Percentiles rank a stretch among this genome's conserved stretches.
Conservation (phyloP, 192 early-diverging fungal genomes). For the Backusella australiensis region DNA sequence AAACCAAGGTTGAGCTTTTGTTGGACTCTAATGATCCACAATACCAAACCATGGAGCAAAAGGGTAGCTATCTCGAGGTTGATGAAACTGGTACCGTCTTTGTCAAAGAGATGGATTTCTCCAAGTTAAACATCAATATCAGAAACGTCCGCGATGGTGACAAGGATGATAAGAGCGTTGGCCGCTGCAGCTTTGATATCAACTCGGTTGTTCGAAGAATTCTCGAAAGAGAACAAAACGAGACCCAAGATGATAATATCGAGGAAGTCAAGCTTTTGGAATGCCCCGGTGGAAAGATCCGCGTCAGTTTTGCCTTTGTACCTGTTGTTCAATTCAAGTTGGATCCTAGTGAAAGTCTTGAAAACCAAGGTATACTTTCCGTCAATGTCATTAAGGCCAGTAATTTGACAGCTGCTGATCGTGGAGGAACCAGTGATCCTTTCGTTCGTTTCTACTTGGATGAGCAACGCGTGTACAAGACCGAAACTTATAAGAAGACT, state of each 20-base stretch:
- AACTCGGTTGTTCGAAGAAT: neutral
- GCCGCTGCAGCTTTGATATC: neutral
- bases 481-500: conserved; percentile 70
- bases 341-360: conserved; percentile 47
- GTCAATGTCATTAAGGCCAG: conserved; percentile 57
- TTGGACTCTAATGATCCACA: conserved; percentile 46
- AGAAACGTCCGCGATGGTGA: conserved; percentile 34
- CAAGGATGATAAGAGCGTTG: conserved; percentile 34
- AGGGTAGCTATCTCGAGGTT: conserved; percentile 28
- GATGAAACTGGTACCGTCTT: conserved; percentile 49
- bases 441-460: conserved; percentile 65
- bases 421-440: conserved; percentile 71
- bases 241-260: conserved; percentile 2
- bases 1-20: conserved; percentile 42
- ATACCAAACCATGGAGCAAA: conserved; percentile 39
- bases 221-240: neutral
- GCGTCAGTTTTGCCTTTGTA: conserved; percentile 41
- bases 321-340: conserved; percentile 46
- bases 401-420: conserved; percentile 68
- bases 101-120: conserved; percentile 59
- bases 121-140: conserved; percentile 43
- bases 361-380: conserved; percentile 64
- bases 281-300: conserved; percentile 28
- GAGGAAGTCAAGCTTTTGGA: conserved; percentile 18
- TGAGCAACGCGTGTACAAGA: conserved; percentile 66